These are phyloP conservation scores for Lentinula raphanica DNA, from an alignment of 768 basidiomycete species.

Conservation along the genomic window DNA sequence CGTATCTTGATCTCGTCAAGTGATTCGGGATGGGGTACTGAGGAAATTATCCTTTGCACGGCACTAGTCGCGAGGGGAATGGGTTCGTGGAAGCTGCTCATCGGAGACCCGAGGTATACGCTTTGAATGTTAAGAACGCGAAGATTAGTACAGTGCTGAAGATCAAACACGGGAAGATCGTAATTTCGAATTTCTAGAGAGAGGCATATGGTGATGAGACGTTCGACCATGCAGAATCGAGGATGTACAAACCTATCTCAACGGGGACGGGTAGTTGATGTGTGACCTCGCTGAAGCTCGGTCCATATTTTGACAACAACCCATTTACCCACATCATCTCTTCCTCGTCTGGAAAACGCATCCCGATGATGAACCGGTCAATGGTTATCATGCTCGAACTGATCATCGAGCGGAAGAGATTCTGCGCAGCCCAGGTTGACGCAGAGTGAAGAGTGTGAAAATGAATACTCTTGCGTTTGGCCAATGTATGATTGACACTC, in stretches of 20 bases:
- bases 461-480: background rate
- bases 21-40: background rate
- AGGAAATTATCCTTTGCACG: background rate
- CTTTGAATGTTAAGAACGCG: background rate
- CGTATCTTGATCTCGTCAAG: background rate
- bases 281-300: background rate
- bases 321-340: background rate
- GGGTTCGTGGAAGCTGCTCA: background rate
- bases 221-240: background rate
- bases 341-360: background rate
- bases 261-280: background rate
- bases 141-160: background rate
- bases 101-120: background rate
- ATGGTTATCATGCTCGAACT: background rate
- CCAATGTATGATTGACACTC: background rate
- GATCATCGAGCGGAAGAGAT: background rate
- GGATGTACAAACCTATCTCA: background rate
- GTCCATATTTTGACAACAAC: background rate
- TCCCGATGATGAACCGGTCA: background rate
- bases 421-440: background rate
- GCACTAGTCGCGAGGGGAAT: background rate
- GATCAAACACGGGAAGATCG: background rate
- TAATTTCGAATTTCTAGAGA: background rate
- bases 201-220: background rate
- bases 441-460: background rate